Conservation (phyloP, 345 rosid species). For the Sonneratia alba region DNA sequence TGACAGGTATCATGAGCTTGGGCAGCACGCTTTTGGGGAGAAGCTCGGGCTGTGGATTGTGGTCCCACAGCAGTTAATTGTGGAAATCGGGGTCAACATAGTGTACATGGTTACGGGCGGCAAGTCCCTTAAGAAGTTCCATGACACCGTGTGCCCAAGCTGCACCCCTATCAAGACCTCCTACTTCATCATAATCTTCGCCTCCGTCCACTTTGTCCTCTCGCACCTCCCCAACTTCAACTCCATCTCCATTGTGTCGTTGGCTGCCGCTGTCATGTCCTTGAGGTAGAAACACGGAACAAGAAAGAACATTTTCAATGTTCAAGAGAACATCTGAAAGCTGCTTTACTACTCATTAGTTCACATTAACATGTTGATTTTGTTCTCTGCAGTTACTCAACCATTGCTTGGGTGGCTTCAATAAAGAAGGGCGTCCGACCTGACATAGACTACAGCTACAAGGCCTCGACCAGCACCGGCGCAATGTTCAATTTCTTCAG, state of each 20-base stretch:
- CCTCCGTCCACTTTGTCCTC: constrained; percentile 54
- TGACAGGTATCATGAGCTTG: too few species aligned
- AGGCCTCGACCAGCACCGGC: constrained; percentile 25
- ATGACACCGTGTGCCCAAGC: constrained; percentile 35
- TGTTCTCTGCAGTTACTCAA: constrained; percentile 45
- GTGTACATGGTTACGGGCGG: constrained; percentile 87
- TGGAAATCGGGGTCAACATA: constrained; percentile 55
- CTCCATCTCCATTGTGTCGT: constrained; percentile 48
- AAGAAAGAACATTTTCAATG: background rate
- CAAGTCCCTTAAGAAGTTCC: constrained; percentile 63
- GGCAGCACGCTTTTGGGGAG: constrained; percentile 25
- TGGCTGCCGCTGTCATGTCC: constrained; percentile 86
- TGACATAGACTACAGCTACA: constrained; percentile 45
- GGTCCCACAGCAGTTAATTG: constrained; percentile 66
- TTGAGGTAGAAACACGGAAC: constrained; percentile 27
- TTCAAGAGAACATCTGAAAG: background rate
- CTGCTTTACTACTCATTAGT: too few species aligned
- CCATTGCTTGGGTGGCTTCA: constrained; percentile 59
- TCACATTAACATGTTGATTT: too few species aligned
- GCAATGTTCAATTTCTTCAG: constrained; percentile 44
- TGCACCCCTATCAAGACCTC: constrained; percentile 42
- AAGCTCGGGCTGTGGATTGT: constrained; percentile 76
- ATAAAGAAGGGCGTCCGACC: constrained; percentile 31
- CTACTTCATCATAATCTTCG: constrained; percentile 66
- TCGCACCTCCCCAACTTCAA: constrained; percentile 74